Base-by-base conservation (phyloP, 2,329 filamentous ascomycete species). In the Arthrobotrys megalospora region DNA sequence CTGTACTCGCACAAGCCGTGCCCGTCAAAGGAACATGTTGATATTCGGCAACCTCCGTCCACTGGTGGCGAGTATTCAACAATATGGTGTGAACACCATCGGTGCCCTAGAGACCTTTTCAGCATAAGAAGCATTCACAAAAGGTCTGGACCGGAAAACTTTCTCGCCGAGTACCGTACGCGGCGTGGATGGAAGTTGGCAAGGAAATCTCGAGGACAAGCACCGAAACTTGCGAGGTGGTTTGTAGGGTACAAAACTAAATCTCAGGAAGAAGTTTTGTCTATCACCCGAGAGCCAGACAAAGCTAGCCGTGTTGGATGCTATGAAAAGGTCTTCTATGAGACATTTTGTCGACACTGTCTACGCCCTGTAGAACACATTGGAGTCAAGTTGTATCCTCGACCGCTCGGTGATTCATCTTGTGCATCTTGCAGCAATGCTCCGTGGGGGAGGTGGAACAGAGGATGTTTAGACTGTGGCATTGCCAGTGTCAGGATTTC, bases 91-190 rank as follows among this genome's bases (percentile, higher is more conserved):
- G 34, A 67, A 21, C 70, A 75, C 21, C 70, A 75, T 24, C 52
- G 70, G n/a, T 75, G 70, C n/a, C 70, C 70, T 4, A 52, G 69
- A 16, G 69, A 66, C 14, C 62, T 73, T 6, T 73, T 73, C 41
- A 73, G 69, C 60, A 58, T 73, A 6, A 65, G 47, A n/a, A 65
- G 55, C 8, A 16, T 73, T 7, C 60, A 65, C 14, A 65, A 58
- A 36, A 53, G 45, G 38, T 58, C 50, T 8, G 62, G 60, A 28
- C 47, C 60, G 1, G 50, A 66, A 11, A 65, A 32, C 19, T 73
- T 73, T n/a, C 47, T 66, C 6, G 21, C 19, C 5, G 69, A 73
- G 32, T 73, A 73, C 24, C n/a, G 47, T 6, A 53, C 43, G 1
- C 6, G 19, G 6, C 3, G n/a, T 10, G 58, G 58, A 11, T 72